Base-by-base conservation (phyloP, 352 stramenopile genomes). In the Aphanomyces stellatus region DNA sequence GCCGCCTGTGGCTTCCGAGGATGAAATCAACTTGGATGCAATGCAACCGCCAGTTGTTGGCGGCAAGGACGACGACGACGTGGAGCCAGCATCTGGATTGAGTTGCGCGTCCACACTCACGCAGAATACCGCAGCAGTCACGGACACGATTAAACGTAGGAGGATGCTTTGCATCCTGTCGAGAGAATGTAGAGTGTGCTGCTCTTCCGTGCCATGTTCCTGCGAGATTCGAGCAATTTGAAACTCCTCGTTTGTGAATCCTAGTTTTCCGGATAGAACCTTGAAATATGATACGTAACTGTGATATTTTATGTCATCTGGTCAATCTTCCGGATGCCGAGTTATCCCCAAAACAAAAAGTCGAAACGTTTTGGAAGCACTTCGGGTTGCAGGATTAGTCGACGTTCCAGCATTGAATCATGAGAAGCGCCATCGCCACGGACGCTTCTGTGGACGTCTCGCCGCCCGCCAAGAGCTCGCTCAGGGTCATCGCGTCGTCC, bases 331-430 rank as follows among this genome's bases (percentile, higher is more conserved):
- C n/a, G n/a, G n/a, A n/a, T n/a, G n/a, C n/a, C n/a, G n/a, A n/a
- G n/a, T n/a, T n/a, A n/a, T n/a, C n/a, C n/a, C n/a, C n/a, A n/a
- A n/a, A n/a, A n/a, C n/a, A n/a, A n/a, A n/a, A n/a, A n/a, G n/a
- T n/a, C n/a, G n/a, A n/a, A n/a, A n/a, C n/a, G n/a, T n/a, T n/a
- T n/a, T n/a, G n/a, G n/a, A n/a, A n/a, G n/a, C n/a, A n/a, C n/a
- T n/a, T n/a, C n/a, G n/a, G n/a, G n/a, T n/a, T n/a, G n/a, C n/a
- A n/a, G n/a, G n/a, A n/a, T n/a, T n/a, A n/a, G n/a, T n/a, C n/a
- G n/a, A 67, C 34, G 5, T 37, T 35, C 60, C 60, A 67, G 17
- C 25, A 67, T 15, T 56, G 41, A 17, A 67, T 57, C 11, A 41
- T 41, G 40, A 67, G 28, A 7, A 67, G 28, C 33, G 60, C 60